Evolutionary conservation across 2,329 filamentous ascomycete species (phyloP), one percentile per base, ranked within the genome.

Genomic region (Nemania diffusa): DNA sequence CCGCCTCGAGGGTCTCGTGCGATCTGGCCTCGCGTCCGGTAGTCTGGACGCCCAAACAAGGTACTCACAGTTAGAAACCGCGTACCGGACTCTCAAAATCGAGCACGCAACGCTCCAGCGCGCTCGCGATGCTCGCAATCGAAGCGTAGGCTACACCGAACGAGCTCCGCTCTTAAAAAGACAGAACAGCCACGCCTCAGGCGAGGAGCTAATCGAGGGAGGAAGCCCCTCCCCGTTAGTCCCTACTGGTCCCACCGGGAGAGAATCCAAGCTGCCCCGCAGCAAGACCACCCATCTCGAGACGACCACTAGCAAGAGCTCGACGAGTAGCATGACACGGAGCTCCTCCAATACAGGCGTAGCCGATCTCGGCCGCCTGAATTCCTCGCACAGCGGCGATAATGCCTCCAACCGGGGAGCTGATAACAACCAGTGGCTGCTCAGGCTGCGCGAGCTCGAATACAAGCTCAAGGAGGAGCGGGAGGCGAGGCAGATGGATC

Each of bases 381-480:
- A 69, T 17, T 73, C 74, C 32, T 70, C 77, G 0, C 67, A 71
- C 20, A 63, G 68, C 26, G 64, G 68, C 26, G 51, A 71, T 67
- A 27, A 61, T 57, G 50, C 69, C 69, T 51, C 71, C 44, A 74
- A 73, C 64, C 64, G 67, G 57, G 75, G 72, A 6, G 68, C 72
- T 42, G 81, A 82, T 44, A 91, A 95, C 73, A 90, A 92, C 71
- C 88, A 91, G 72, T 97, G 93, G 93, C 89, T 97, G 71, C 88
- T 97, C 70, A 84, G 96, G 6, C 84, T 98, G 37, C 89, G 93
- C 64, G 94, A 98, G 77, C 83, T 98, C 72, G 96, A 99, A 83
- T 87, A 91, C 71, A 89, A 97, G 73, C 84, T 99, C 20, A 97
- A 97, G 79, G 90, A 92, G 52, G 96, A 99, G 81, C 84, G 96